These are phyloP conservation scores for Hypomyces rosellus DNA, from an alignment of 2,329 filamentous ascomycete genomes.

Conservation along the genomic window DNA sequence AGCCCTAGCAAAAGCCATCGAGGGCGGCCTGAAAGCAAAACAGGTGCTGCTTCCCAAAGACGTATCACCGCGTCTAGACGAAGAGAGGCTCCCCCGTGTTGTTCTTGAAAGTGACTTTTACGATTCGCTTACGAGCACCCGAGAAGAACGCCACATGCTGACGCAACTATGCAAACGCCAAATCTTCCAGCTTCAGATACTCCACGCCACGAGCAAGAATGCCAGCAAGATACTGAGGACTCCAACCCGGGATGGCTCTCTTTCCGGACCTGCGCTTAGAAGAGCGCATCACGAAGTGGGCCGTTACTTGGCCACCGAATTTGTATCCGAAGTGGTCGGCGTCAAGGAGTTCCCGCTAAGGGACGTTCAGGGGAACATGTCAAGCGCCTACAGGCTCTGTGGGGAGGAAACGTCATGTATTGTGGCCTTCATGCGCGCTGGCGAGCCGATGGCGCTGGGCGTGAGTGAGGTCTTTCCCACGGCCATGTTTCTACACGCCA, in stretches of 20 bases:
- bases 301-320: constrained; percentile 46
- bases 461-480: constrained; percentile 46
- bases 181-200: constrained; percentile 17
- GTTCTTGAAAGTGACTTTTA: constrained; percentile 18
- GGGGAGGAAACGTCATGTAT: constrained; percentile 46
- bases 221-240: constrained; percentile 47
- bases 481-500: constrained; percentile 46
- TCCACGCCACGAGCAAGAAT: constrained; percentile 38
- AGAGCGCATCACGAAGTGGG: constrained; percentile 44
- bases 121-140: no score
- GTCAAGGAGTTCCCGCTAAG: constrained; percentile 41
- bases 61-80: constrained; percentile 36
- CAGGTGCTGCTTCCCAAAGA: constrained; percentile 42
- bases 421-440: constrained; percentile 56
- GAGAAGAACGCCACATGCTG: no score
- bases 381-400: constrained; percentile 38
- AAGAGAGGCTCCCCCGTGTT: constrained; percentile 34
- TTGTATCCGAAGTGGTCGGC: constrained; percentile 41
- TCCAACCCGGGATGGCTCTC: constrained; percentile 42
- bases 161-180: constrained; percentile 10
- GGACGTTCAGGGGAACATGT: constrained; percentile 45
- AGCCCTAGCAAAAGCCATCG: constrained; percentile 36
- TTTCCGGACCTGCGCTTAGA: constrained; percentile 40
- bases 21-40: constrained; percentile 30
- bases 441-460: constrained; percentile 55